A percentile compares a stretch with the other conserved stretches of the same genome.
Conservation (phyloP, 306 rosid genomes). For the Cucurbita moschata region DNA sequence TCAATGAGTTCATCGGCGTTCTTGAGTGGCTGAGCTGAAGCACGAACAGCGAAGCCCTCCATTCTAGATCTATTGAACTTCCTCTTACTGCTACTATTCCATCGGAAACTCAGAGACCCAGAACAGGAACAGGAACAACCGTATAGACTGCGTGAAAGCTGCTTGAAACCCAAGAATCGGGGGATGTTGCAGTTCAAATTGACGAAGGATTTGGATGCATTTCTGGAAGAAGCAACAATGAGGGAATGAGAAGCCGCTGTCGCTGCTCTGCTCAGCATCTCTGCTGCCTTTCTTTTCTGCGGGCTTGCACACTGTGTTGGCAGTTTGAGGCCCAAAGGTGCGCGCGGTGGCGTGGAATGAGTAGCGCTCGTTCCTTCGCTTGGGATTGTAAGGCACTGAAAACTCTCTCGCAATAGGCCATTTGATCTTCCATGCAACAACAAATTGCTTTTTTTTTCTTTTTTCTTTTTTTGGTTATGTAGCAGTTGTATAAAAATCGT, state of each 20-base stretch:
- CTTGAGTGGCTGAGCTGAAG: conserved; percentile 61
- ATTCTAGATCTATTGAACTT: conserved; percentile 17
- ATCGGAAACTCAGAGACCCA: conserved; percentile 2
- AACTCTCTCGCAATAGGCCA: background rate
- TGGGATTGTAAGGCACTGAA: background rate
- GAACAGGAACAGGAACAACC: background rate
- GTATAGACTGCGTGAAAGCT: conserved; percentile 4
- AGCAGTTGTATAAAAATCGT: no score
- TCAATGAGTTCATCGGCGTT: conserved; percentile 74
- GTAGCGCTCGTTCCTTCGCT: background rate
- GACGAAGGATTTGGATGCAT: conserved; percentile 16
- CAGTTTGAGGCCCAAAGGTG: conserved; percentile 8
- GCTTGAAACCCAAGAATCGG: conserved; percentile 17
- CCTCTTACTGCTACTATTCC: background rate
- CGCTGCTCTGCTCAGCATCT: conserved; percentile 49
- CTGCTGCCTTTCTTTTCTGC: background rate
- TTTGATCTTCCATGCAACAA: no score
- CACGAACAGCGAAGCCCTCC: conserved; percentile 42
- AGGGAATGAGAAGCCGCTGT: conserved; percentile 25
- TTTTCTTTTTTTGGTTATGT: no score
- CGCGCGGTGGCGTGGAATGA: background rate
- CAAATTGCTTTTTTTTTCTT: no score
- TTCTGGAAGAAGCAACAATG: conserved; percentile 17
- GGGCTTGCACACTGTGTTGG: background rate
- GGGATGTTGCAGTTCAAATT: conserved; percentile 10